phyloP scores from a whole-genome alignment of 2,329 filamentous ascomycete species.

The Colletotrichum kahawae region DNA sequence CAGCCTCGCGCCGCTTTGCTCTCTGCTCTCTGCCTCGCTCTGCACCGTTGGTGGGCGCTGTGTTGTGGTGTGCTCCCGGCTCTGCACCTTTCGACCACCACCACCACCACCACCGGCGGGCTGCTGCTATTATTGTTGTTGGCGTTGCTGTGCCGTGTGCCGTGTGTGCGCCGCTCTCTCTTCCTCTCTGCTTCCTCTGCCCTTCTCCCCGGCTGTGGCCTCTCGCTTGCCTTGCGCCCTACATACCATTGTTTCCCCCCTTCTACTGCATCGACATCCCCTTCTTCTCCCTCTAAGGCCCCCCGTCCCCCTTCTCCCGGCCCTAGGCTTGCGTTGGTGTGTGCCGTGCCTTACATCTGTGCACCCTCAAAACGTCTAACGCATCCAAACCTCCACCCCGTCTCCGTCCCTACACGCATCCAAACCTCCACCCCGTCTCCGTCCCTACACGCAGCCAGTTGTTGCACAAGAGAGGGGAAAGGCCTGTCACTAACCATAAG shows the following conservation, averaged over 20 bases:
- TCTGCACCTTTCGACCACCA: background rate
- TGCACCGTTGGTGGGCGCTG: background rate
- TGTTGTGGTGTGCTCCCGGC: background rate
- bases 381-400: constrained; percentile 19
- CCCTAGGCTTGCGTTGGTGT: constrained; percentile 5
- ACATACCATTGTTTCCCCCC: background rate
- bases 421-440: constrained; percentile 20
- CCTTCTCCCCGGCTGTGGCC: background rate
- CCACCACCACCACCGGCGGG: background rate
- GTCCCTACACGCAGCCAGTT: constrained; percentile 26
- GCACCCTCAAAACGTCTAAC: constrained; percentile 23
- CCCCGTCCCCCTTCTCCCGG: background rate
- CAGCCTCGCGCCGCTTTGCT: constrained; percentile 3
- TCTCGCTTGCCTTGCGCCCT: background rate
- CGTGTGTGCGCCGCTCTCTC: background rate
- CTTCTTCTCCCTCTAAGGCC: background rate
- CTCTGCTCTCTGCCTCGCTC: background rate
- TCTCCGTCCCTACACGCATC: constrained; percentile 25
- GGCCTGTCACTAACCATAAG: constrained; percentile 22
- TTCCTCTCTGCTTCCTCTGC: background rate
- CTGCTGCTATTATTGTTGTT: background rate
- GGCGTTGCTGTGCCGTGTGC: background rate
- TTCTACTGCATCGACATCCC: background rate
- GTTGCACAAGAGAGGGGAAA: constrained; percentile 36
- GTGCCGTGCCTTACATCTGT: constrained; percentile 19